Evolutionary conservation across 164 flowering plant species (phyloP).

Genomic region (Tinospora cordifolia): DNA sequence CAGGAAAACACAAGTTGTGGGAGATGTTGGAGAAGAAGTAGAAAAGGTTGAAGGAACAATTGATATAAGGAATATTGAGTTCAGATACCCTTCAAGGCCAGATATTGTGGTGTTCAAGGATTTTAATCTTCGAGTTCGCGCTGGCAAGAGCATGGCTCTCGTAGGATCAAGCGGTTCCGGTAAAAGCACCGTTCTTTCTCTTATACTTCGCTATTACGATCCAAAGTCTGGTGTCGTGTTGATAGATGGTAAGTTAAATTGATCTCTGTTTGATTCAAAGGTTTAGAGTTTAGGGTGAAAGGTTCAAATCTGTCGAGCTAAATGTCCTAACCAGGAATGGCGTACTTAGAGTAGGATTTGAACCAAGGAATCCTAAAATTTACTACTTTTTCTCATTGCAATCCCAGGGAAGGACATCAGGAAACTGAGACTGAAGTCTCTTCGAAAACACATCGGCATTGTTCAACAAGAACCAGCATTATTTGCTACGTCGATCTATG

Average conservation of each 20-base stretch:
- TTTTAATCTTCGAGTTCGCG: constrained; percentile 55
- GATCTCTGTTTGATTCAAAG: too few relatives aligned
- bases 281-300: too few relatives aligned
- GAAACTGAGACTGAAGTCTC: constrained; percentile 67
- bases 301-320: too few relatives aligned
- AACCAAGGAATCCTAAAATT: not conserved
- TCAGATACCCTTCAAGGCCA: constrained; percentile 89
- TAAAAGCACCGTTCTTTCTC: constrained; percentile 86
- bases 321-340: too few relatives aligned
- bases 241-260: constrained; percentile 62
- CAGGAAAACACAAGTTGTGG: constrained; percentile 49
- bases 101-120: constrained; percentile 67
- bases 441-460: constrained; percentile 74
- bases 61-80: constrained; percentile 59
- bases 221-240: constrained; percentile 72
- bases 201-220: constrained; percentile 81
- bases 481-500: constrained; percentile 83
- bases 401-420: constrained; percentile 72
- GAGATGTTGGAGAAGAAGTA: constrained; percentile 73
- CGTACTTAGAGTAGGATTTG: not conserved
- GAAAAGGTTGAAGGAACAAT: constrained; percentile 60
- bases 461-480: constrained; percentile 98
- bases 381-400: not conserved
- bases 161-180: constrained; percentile 99
- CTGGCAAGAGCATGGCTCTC: constrained; percentile 82